Percentiles rank a stretch among this genome's conserved stretches.
Evolutionary conservation across 176 grass and related monocot genomes (phyloP).

Genomic region (Ampelocalamus luodianensis): DNA sequence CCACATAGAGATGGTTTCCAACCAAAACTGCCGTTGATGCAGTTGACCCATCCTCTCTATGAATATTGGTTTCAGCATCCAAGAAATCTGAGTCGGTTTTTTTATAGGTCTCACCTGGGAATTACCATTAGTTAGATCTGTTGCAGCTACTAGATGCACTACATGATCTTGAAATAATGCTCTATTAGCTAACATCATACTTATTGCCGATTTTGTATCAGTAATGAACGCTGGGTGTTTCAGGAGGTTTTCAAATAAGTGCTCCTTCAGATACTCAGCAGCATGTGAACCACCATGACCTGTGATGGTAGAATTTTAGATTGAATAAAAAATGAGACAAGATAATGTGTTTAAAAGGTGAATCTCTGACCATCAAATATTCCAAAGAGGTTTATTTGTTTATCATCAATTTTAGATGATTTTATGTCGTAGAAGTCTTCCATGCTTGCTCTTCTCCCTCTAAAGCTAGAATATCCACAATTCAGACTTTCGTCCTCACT

Average conservation of each 20-base stretch:
- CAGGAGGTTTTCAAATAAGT: slow-evolving; percentile 92
- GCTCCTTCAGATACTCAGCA: slow-evolving; percentile 96
- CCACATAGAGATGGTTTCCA: slow-evolving; percentile 85
- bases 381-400: slow-evolving; percentile 86
- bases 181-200: slow-evolving; percentile 52
- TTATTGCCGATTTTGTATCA: slow-evolving; percentile 89
- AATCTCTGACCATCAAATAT: slow-evolving; percentile 87
- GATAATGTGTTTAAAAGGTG: slow-evolving; percentile 18
- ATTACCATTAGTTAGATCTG: slow-evolving; percentile 30
- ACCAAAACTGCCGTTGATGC: slow-evolving; percentile 88
- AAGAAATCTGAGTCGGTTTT: slow-evolving; percentile 93
- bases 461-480: slow-evolving; percentile 98
- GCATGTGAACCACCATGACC: slow-evolving; percentile 98
- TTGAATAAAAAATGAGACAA: not conserved
- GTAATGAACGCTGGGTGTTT: slow-evolving; percentile 84
- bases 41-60: slow-evolving; percentile 96
- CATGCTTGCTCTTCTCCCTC: slow-evolving; percentile 97
- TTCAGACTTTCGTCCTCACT: slow-evolving; percentile 84
- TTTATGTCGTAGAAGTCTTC: slow-evolving; percentile 98
- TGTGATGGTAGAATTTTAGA: slow-evolving; percentile 43
- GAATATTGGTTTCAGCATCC: slow-evolving; percentile 73
- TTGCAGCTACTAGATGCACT: no score
- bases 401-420: slow-evolving; percentile 77
- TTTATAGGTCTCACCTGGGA: slow-evolving; percentile 83
- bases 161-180: not conserved